phyloP scores from a whole-genome alignment of 371 early-diverging fungal genomes.

The Pancytospora philotis region DNA sequence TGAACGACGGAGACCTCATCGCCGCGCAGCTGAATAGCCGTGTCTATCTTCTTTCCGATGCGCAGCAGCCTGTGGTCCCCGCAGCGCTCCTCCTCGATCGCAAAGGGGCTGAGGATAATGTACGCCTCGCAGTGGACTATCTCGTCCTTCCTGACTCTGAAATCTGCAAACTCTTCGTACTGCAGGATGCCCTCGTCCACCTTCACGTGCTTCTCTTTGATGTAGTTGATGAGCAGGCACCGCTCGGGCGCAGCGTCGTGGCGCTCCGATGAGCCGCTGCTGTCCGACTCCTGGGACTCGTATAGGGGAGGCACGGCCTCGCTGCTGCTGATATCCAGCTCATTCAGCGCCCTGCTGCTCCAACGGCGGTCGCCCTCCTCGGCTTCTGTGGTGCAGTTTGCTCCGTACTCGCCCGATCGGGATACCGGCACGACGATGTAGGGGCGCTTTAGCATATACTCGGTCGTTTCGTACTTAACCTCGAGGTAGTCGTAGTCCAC shows the following conservation, averaged over 20 bases:
- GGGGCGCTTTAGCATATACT: not conserved
- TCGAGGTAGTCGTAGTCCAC: constrained; percentile 8
- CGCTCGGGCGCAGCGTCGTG: not conserved
- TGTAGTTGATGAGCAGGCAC: not conserved
- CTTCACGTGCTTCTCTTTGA: not conserved
- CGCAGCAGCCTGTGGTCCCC: not conserved
- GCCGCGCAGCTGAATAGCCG: not conserved
- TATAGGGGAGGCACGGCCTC: not conserved
- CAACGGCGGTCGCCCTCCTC: not conserved
- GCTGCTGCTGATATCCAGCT: not conserved
- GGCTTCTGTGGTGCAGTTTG: not conserved
- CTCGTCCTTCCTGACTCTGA: not conserved
- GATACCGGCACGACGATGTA: not conserved
- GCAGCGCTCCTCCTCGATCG: not conserved
- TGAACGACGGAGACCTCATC: not conserved
- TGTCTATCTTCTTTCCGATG: not conserved
- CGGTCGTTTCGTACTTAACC: constrained; percentile 1
- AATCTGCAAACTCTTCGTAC: constrained; percentile 1
- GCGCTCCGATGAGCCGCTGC: not conserved
- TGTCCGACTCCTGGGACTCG: not conserved
- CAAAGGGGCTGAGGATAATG: not conserved
- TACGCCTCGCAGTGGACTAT: not conserved
- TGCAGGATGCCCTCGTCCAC: not conserved
- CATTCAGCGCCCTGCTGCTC: not conserved
- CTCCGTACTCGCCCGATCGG: not conserved